Evolutionary conservation across 495 filamentous ascomycete species (phyloP).

Genomic region (Aspergillus indologenus): DNA sequence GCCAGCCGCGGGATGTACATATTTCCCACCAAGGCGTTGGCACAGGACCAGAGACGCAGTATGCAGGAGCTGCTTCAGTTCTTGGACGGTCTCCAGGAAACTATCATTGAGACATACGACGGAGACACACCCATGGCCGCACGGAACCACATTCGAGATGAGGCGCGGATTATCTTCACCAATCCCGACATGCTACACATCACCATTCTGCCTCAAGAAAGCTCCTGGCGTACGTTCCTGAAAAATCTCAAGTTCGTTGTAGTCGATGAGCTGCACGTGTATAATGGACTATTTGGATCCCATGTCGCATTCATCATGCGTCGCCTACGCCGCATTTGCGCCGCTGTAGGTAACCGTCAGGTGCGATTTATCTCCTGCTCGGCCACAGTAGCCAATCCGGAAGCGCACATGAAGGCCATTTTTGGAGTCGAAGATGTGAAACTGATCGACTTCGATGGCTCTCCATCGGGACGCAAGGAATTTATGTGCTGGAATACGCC

Average conservation of each 20-base stretch:
- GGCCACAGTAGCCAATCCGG: slow-evolving; percentile 92
- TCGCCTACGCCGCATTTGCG: slow-evolving; percentile 81
- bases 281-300: slow-evolving; percentile 91
- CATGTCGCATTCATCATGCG: slow-evolving; percentile 97
- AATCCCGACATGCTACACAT: slow-evolving; percentile 99
- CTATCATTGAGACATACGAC: slow-evolving; percentile 89
- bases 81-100: slow-evolving; percentile 71
- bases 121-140: slow-evolving; percentile 86
- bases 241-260: slow-evolving; percentile 89
- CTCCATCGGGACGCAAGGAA: slow-evolving; percentile 89
- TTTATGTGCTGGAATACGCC: slow-evolving; percentile 99
- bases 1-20: slow-evolving; percentile 92
- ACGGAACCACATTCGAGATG: slow-evolving; percentile 76
- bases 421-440: slow-evolving; percentile 82
- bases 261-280: slow-evolving; percentile 88
- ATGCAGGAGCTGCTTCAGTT: slow-evolving; percentile 78
- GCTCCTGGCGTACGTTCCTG: slow-evolving; percentile 82
- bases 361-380: slow-evolving; percentile 97
- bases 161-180: slow-evolving; percentile 92
- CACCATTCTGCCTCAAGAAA: slow-evolving; percentile 89
- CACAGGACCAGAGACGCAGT: slow-evolving; percentile 90
- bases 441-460: slow-evolving; percentile 87
- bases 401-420: slow-evolving; percentile 86
- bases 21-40: slow-evolving; percentile 95
- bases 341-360: slow-evolving; percentile 82